These are phyloP conservation scores for Magnusiomyces ingens DNA, from an alignment of 1,139 yeast genomes.

Conservation along the genomic window DNA sequence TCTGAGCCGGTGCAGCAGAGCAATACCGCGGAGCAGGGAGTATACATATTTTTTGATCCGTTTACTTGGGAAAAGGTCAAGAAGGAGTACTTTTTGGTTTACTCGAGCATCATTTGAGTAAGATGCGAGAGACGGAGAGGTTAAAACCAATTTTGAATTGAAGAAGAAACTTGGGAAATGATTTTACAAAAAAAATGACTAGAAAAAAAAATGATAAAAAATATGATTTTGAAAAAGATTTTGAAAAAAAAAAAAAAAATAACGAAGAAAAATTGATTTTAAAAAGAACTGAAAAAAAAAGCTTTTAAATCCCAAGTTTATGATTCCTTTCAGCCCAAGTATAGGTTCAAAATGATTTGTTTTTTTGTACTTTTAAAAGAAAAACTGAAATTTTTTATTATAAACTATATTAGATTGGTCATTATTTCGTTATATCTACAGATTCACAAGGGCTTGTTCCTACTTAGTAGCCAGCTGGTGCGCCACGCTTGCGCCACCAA, in stretches of 20 bases:
- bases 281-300: not conserved
- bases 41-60: constrained; percentile 95
- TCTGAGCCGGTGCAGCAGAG: constrained; percentile 84
- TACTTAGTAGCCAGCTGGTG: constrained; percentile 37
- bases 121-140: too few relatives aligned
- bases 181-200: not conserved
- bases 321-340: not conserved
- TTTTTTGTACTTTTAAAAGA: too few relatives aligned
- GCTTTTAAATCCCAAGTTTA: not conserved
- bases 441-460: not conserved
- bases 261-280: not conserved
- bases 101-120: constrained; percentile 23
- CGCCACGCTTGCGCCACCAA: constrained; percentile 51
- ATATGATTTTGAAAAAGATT: not conserved
- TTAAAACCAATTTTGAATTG: too few relatives aligned
- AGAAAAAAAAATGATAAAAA: too few relatives aligned
- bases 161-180: not conserved
- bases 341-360: not conserved
- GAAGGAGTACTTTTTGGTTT: constrained; percentile 37
- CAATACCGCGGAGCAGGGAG: constrained; percentile 78
- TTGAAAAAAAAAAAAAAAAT: not conserved
- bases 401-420: not conserved
- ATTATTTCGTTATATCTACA: not conserved
- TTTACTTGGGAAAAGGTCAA: constrained; percentile 93
- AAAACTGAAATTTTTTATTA: not conserved